Evolutionary conservation across 768 basidiomycete genomes (phyloP), one percentile per base, ranked within the genome.

Genomic region (Xerocomellus chrysenteron): DNA sequence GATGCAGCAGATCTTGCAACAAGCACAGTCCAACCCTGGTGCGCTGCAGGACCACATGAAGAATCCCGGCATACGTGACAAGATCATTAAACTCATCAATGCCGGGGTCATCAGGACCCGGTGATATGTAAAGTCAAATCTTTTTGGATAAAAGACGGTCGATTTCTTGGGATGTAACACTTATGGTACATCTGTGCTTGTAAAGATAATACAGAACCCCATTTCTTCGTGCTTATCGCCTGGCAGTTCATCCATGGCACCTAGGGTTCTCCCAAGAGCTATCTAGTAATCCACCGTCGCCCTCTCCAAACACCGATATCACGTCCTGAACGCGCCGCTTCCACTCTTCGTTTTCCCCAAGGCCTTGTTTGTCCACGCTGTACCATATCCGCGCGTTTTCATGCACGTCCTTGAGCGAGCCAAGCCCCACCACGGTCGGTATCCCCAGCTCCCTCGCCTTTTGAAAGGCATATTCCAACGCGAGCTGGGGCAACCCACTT

Each of bases 41-140:
- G 92, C 95, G 24, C 77, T 99, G 56, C 89, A 92, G 71, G 93
- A 97, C 64, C 96, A 99, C 75, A 89, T 98, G 88, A 93, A 94
- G 83, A 97, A 95, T 67, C 88, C 92, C 9, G 72, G 79, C 35
- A 86, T 95, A 33, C 82, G 82, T 41, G 72, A 78, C 54, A 96
- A 95, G 79, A 91, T 97, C 60, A 81, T 85, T 77, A 95, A 95
- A 75, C 79, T 98, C 47, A 78, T 96, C 66, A 90, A 92, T 55
- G 94, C 94, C 30, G 96, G 95, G 55, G 91, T 98, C 68, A 95
- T 98, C 77, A 85, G 82, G 75, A 94, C 94, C 32, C 80, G 90
- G 65, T 90, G 75, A 84, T 47, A 48, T 46, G 47, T 14, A 10
- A 40, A 30, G 47, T 17, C 32, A 45, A 14, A 47, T 56, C 24